Percentiles rank a stretch among this genome's conserved stretches.
Evolutionary conservation across 129 eudicot species (phyloP).

Genomic region (Silybum marianum): DNA sequence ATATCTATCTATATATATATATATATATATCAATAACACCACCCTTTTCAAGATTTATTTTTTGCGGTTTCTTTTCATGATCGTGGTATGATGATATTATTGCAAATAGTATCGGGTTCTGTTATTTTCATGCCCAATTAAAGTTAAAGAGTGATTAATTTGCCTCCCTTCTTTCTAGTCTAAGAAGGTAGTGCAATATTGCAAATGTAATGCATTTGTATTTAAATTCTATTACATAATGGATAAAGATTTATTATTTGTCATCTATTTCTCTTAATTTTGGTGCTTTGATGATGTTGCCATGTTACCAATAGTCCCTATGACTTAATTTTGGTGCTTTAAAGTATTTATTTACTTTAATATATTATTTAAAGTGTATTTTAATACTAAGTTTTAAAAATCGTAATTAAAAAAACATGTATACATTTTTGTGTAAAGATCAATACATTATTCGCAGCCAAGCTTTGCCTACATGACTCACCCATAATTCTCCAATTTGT

Average conservation of each 20-base stretch:
- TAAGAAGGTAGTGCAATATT: slow-evolving; percentile 23
- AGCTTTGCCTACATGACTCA: too few species aligned
- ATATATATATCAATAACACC: slow-evolving; percentile 7
- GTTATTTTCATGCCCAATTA: slow-evolving; percentile 23
- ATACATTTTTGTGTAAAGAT: too few species aligned
- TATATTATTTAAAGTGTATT: too few species aligned
- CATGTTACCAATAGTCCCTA: too few species aligned
- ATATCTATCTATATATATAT: too few species aligned
- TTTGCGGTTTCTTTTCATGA: slow-evolving; percentile 12
- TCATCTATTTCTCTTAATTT: background rate
- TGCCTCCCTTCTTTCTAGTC: slow-evolving; percentile 20
- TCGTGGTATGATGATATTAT: slow-evolving; percentile 26
- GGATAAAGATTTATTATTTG: slow-evolving; percentile 24
- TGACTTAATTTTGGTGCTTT: too few species aligned
- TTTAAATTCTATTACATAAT: slow-evolving; percentile 29
- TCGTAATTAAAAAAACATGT: too few species aligned
- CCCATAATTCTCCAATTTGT: too few species aligned
- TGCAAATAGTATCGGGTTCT: slow-evolving; percentile 34
- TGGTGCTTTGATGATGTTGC: background rate
- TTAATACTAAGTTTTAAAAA: too few species aligned
- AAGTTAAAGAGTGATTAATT: slow-evolving; percentile 47
- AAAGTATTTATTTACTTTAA: too few species aligned
- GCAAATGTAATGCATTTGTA: slow-evolving; percentile 25
- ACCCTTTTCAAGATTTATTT: slow-evolving; percentile 11
- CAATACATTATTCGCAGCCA: too few species aligned